Evolutionary conservation across 805 yeast genomes (phyloP), one percentile per base, ranked within the genome.

Genomic region (Priceomyces fermenticarens): DNA sequence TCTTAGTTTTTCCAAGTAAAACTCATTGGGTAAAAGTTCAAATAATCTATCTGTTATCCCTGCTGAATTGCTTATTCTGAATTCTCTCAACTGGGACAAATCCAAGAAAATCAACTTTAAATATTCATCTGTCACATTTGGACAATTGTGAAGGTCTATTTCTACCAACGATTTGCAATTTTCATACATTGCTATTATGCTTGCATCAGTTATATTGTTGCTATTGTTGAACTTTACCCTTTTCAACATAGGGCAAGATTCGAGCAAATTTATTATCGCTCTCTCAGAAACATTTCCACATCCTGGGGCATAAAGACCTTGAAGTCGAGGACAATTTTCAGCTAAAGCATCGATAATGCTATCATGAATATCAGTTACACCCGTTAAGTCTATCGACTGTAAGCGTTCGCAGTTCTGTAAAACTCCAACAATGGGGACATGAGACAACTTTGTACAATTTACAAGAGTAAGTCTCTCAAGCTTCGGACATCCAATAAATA

Each of bases 281-380:
- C 56, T 65, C 46, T 85, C 86, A 4, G 85, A 71, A 3, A 91
- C 82, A n/a, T 69, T 63, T 29, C 77, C 78, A 42, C 97, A 89
- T 4, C 86, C 87, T 1, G 96, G 90, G 0, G 93, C 93, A 58
- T 89, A 90, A 35, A 90, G 68, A 1, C 97, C 97, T 64, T 91
- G 97, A 34, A 91, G 70, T 35, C 91, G 67, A 29, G 78, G 75
- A 60, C 97, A 90, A 53, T 78, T 73, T 7, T 57, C 56, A 2
- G 96, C 88, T 48, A 91, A 70, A 5, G 85, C 79, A 23, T 63
- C 50, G 43, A 88, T 78, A 4, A 89, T 80, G 33, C 74, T 80
- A 65, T 90, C 97, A 41, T 70, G 73, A 39, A 70, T 63, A 46
- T 75, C 80, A 32, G 72, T 72, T 4, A 88, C 84, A 7, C 93